Evolutionary conservation across 805 yeast genomes (phyloP).

Genomic region (Ogataea zsoltii): DNA sequence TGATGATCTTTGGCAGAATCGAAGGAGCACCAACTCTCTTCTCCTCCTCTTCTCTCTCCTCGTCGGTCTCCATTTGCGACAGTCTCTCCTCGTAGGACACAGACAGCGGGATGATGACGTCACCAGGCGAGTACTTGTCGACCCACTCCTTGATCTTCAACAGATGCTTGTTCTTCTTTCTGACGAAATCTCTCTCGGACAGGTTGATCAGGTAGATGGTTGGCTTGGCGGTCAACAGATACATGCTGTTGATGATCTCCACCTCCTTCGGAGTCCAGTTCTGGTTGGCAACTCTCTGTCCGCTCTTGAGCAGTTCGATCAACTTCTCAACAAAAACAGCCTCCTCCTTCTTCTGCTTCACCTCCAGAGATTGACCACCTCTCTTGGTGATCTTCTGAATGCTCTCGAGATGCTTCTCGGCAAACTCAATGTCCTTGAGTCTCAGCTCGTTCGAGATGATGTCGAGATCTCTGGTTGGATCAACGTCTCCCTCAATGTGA

Average conservation of each 20-base stretch:
- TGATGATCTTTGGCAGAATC: conserved; percentile 63
- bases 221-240: conserved; percentile 86
- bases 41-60: conserved; percentile 37
- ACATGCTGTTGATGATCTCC: conserved; percentile 65
- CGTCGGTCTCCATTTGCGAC: conserved; percentile 79
- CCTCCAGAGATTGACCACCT: conserved; percentile 67
- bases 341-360: conserved; percentile 63
- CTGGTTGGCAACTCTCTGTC: conserved; percentile 59
- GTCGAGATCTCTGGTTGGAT: conserved; percentile 92
- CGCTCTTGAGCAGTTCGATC: conserved; percentile 64
- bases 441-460: conserved; percentile 90
- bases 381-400: conserved; percentile 57
- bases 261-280: conserved; percentile 67
- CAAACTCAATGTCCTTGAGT: conserved; percentile 95
- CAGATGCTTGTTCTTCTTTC: conserved; percentile 52
- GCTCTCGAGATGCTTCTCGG: conserved; percentile 56
- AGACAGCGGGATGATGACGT: conserved; percentile 87
- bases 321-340: conserved; percentile 55
- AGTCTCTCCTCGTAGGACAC: conserved; percentile 91
- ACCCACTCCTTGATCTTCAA: conserved; percentile 65
- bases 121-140: conserved; percentile 64
- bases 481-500: conserved; percentile 95
- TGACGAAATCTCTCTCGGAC: conserved; percentile 64
- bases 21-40: conserved; percentile 41
- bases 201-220: conserved; percentile 75